A percentile compares a stretch with the other conserved stretches of the same genome.
Evolutionary conservation across 2,329 filamentous ascomycete species (phyloP).

Genomic region (Phyllosticta capitalensis): DNA sequence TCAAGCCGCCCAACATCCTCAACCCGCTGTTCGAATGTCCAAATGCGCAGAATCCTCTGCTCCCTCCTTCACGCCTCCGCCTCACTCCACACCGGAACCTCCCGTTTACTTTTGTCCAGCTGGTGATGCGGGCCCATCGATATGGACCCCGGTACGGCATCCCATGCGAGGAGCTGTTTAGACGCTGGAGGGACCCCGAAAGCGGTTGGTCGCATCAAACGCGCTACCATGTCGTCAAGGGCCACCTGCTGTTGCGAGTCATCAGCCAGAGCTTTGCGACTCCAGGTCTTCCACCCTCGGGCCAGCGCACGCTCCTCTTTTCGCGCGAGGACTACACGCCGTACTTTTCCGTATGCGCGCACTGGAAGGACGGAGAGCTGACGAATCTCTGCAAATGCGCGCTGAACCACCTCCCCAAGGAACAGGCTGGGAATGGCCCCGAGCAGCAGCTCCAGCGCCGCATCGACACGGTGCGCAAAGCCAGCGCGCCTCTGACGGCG

Average conservation of each 20-base stretch:
- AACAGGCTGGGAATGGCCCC: conserved; percentile 18
- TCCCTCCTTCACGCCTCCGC: conserved; percentile 38
- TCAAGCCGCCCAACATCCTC: conserved; percentile 44
- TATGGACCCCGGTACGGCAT: conserved; percentile 42
- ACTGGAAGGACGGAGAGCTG: conserved; percentile 53
- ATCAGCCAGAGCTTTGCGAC: conserved; percentile 45
- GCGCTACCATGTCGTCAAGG: conserved; percentile 42
- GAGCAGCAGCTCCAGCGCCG: conserved; percentile 33
- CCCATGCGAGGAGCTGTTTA: conserved; percentile 35
- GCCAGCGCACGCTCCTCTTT: conserved; percentile 48
- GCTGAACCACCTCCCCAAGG: conserved; percentile 45
- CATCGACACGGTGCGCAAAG: conserved; percentile 20
- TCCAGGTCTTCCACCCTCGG: conserved; percentile 41
- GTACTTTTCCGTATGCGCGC: conserved; percentile 53
- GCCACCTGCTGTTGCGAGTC: conserved; percentile 49
- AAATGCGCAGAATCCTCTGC: conserved; percentile 40
- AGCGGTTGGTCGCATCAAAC: conserved; percentile 46
- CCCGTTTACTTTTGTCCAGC: conserved; percentile 50
- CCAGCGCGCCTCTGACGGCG: not conserved
- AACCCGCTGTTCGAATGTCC: conserved; percentile 51
- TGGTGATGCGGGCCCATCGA: conserved; percentile 42
- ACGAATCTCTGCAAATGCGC: conserved; percentile 54
- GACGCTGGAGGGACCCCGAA: conserved; percentile 45
- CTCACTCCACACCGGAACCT: conserved; percentile 47
- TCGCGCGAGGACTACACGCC: conserved; percentile 47